A percentile compares a stretch with the other conserved stretches of the same genome.
Evolutionary conservation across 140 eudicot species (phyloP).

Genomic region (Ambrosia hybrid): DNA sequence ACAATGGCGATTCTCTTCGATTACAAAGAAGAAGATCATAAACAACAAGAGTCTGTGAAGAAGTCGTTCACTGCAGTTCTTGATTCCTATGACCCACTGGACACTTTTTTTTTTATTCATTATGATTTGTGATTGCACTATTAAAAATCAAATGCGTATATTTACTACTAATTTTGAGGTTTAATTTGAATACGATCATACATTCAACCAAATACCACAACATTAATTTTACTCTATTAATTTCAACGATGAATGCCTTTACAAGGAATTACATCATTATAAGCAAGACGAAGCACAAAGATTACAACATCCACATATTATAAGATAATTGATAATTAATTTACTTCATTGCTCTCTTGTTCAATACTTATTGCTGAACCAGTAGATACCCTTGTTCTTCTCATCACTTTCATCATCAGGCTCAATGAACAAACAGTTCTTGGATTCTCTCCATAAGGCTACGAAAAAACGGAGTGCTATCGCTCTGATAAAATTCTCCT

Average conservation of each 20-base stretch:
- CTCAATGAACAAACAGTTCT: conserved; percentile 66
- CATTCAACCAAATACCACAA: background rate
- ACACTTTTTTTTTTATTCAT: too few relatives aligned
- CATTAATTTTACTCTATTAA: conserved; percentile 3
- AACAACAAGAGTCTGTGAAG: too few relatives aligned
- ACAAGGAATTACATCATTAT: conserved; percentile 13
- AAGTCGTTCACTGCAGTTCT: too few relatives aligned
- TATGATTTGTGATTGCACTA: too few relatives aligned
- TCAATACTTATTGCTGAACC: conserved; percentile 52
- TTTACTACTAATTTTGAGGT: background rate
- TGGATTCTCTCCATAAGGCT: conserved; percentile 68
- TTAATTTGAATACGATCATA: background rate
- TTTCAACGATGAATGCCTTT: conserved; percentile 4
- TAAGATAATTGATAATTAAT: background rate
- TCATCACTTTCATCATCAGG: conserved; percentile 53
- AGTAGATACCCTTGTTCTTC: conserved; percentile 54
- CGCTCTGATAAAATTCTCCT: conserved; percentile 59
- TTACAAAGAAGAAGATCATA: too few relatives aligned
- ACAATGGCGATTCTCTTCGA: too few relatives aligned
- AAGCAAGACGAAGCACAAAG: background rate
- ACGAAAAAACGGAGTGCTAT: conserved; percentile 52
- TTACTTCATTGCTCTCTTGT: background rate
- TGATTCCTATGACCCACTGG: too few relatives aligned
- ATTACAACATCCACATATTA: background rate
- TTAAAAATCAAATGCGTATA: background rate